Percentiles rank a stretch among this genome's conserved stretches.
These are phyloP conservation scores for Gloeopeniophorella convolvens DNA, from an alignment of 768 basidiomycete genomes.

Conservation along the genomic window DNA sequence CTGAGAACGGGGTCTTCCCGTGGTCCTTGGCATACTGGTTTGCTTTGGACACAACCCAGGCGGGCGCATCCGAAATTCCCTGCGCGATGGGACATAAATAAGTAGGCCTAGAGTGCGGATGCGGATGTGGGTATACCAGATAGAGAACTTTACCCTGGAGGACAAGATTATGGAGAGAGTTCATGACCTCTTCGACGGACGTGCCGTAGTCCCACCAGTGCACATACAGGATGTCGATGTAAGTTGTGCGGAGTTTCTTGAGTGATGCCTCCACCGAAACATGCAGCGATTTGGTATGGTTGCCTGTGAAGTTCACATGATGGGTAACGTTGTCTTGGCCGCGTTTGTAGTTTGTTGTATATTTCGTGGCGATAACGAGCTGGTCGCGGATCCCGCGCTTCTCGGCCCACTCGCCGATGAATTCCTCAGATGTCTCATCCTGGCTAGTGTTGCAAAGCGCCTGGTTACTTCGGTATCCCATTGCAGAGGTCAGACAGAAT, in stretches of 20 bases:
- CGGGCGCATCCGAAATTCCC: conserved; percentile 26
- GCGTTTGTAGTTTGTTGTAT: conserved; percentile 24
- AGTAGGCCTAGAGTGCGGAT: neutral
- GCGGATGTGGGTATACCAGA: conserved; percentile 23
- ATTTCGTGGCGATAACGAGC: conserved; percentile 32
- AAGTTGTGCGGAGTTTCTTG: conserved; percentile 49
- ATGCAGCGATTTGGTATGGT: conserved; percentile 32
- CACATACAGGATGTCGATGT: conserved; percentile 49
- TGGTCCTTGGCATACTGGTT: conserved; percentile 35
- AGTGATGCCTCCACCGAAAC: conserved; percentile 33
- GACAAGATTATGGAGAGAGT: conserved; percentile 34
- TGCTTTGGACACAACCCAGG: conserved; percentile 32
- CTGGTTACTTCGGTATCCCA: neutral
- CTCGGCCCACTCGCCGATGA: conserved; percentile 39
- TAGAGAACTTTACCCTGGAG: conserved; percentile 37
- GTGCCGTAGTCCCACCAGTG: conserved; percentile 47
- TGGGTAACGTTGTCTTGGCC: conserved; percentile 20
- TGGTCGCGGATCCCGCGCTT: conserved; percentile 31
- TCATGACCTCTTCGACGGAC: conserved; percentile 37
- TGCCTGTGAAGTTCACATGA: conserved; percentile 38
- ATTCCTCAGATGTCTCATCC: conserved; percentile 27
- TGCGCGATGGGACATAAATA: neutral
- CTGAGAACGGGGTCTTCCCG: conserved; percentile 35
- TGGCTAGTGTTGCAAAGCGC: conserved; percentile 21
- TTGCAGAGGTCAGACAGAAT: neutral